Evolutionary conservation across 192 early-diverging fungal genomes (phyloP), one percentile per base, ranked within the genome.

Genomic region (Rhizoclosmatium sp.): DNA sequence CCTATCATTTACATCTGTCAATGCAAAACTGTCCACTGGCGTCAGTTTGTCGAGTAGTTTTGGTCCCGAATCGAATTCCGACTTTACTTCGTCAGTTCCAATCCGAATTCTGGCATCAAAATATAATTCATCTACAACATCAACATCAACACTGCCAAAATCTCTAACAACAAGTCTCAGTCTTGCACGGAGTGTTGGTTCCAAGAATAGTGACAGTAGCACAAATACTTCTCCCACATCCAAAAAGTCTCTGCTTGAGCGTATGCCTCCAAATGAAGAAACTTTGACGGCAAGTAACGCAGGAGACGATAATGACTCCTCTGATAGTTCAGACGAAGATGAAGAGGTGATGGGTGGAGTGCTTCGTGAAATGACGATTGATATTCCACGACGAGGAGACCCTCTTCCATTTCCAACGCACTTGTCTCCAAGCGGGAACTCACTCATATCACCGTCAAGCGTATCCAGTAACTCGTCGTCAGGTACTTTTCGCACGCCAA

Each of bases 401-500:
- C 16, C 16, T 12, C 51, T 16, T 16, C 51, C 51, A 7, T 54
- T 54, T 16, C 51, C 51, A 7, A 16, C 5, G 1, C 51, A 54
- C 16, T 54, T 54, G 16, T 54, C 51, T 12, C 51, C 51, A 12
- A 16, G 51, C 5, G 51, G 51, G 16, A 54, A 54, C 1, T 64
- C 61, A 23, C 10, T 64, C 9, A 23, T 9, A 19, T 39, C 40
- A 0, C 21, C 61, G 7, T 58, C 54, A 19, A 65, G 62, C 2
- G 1, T 65, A 12, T 65, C 62, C 10, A 65, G 21, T 1, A 44
- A 47, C 12, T 69, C 66, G 19, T 41, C 66, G 66, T 47, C 44
- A 2, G 66, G 46, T n/a, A 69, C 10, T 47, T 69, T 47, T 47
- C 66, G 46, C 5, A 69, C 66, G 2, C 66, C 66, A 2, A 69